Base-by-base conservation (phyloP, 208 protist species). In the Trypanosoma vivax region DNA sequence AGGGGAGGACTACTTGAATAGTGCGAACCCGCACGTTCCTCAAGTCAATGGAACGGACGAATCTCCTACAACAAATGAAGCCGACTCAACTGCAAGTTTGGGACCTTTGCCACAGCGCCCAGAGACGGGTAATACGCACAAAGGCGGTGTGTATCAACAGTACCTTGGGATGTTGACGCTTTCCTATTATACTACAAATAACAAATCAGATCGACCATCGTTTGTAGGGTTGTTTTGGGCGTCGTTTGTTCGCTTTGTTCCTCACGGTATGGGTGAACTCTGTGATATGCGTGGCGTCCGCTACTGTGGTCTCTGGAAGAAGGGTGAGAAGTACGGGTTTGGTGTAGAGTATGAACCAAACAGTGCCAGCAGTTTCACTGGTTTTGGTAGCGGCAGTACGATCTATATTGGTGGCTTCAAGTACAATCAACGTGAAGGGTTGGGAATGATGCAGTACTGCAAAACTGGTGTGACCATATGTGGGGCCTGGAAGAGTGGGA, bases 261-360 rank as follows among this genome's bases (percentile, higher is more conserved):
- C 65, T 2, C 50, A 72, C 42, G 54, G 57, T 14, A 31, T 64
- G 4, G 65, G 65, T 13, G 65, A 72, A 42, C 65, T 72, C 43
- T 49, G 46, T 16, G 53, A 56, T n/a, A 29, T 50, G 11, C 24
- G 50, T 7, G 57, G 61, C 9, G 30, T 60, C 16, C 68, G 72
- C 27, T 80, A 80, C 45, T 89, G 76, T 50, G 81, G 81, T 3
- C 42, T 51, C 21, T 89, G 81, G 81, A 38, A 56, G n/a, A 49
- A 16, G 10, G 81, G 76, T 14, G 47, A 61, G 5, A 73, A 68
- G 27, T 69, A 85, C 41, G 76, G 81, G 18, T 89, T 89, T 54
- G 81, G 76, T 33, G 71, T 73, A 13, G 76, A 72, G 28, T 53
- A 65, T 34, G 58, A 70, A 14, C 48, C 54, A n/a, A 28, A 39